These are phyloP conservation scores for Pichia norvegensis DNA, from an alignment of 1,139 yeast genomes.

Conservation along the genomic window DNA sequence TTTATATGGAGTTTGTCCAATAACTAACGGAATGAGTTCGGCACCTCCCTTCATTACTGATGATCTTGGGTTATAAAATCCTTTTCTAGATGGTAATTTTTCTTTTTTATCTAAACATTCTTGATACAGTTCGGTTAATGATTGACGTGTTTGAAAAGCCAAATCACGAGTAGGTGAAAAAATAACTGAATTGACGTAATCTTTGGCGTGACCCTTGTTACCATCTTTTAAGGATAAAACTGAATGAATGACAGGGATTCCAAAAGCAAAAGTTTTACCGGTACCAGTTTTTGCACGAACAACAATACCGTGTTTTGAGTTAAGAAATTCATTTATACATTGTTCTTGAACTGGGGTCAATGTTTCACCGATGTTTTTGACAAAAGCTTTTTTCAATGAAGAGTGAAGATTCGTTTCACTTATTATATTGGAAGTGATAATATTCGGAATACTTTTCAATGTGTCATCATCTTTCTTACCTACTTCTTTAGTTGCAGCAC, in stretches of 20 bases:
- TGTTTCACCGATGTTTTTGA: constrained; percentile 21
- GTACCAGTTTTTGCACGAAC: constrained; percentile 94
- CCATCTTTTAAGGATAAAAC: constrained; percentile 31
- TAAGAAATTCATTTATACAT: constrained; percentile 56
- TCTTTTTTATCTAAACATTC: not conserved
- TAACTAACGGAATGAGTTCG: constrained; percentile 15
- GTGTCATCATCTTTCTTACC: not conserved
- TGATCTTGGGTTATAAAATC: constrained; percentile 2
- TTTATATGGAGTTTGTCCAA: constrained; percentile 18
- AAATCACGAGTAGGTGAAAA: constrained; percentile 90
- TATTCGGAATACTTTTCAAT: not conserved
- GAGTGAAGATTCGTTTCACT: constrained; percentile 22
- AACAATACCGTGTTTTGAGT: constrained; percentile 54
- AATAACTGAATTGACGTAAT: constrained; percentile 48
- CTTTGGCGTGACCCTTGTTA: constrained; percentile 4
- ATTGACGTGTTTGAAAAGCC: constrained; percentile 75
- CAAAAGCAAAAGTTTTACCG: constrained; percentile 86
- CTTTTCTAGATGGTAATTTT: not conserved
- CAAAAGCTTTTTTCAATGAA: constrained; percentile 22
- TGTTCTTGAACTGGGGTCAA: constrained; percentile 78
- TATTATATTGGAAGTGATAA: constrained; percentile 17
- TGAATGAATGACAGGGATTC: constrained; percentile 67
- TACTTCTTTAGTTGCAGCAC: not conserved
- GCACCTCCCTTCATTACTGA: constrained; percentile 1
- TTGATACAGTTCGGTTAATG: constrained; percentile 27